These are phyloP conservation scores for Malus sieversii DNA, from an alignment of 306 rosid genomes.

Conservation along the genomic window DNA sequence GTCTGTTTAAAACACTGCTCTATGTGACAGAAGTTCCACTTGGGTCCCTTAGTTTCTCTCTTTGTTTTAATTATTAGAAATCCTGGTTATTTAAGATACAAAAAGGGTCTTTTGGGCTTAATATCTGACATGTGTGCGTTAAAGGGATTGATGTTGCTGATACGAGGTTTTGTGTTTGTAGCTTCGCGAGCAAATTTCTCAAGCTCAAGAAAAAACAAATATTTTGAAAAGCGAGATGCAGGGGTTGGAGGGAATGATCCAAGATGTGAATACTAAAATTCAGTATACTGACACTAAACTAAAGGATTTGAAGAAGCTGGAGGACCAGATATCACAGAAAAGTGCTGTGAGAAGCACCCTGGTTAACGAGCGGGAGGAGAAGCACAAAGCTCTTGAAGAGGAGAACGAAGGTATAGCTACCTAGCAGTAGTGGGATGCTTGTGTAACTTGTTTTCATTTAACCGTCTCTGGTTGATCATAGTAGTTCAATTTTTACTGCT, in stretches of 20 bases:
- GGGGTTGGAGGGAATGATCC: conserved; percentile 60
- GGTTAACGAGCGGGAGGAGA: conserved; percentile 52
- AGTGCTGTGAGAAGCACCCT: conserved; percentile 63
- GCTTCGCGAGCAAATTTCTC: conserved; percentile 84
- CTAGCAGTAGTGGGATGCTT: conserved; percentile 9
- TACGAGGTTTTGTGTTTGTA: conserved; percentile 19
- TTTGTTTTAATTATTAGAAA: not conserved
- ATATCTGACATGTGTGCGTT: not conserved
- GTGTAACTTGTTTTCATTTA: not conserved
- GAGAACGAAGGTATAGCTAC: conserved; percentile 60
- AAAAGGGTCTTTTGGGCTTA: too few relatives aligned
- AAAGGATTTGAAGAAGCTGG: conserved; percentile 48
- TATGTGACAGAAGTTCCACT: not conserved
- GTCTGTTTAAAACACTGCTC: too few relatives aligned
- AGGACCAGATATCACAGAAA: conserved; percentile 56
- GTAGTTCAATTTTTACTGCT: not conserved
- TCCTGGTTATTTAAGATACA: not conserved
- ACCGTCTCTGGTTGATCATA: not conserved
- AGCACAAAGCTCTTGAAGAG: conserved; percentile 57
- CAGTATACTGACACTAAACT: conserved; percentile 38
- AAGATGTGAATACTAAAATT: conserved; percentile 52
- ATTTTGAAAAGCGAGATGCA: conserved; percentile 47
- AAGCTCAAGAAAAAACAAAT: conserved; percentile 73
- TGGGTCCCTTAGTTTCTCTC: not conserved
- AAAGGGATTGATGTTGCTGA: conserved; percentile 6